Evolutionary conservation across 1,139 yeast species (phyloP).

Genomic region (Pichia norvegensis): DNA sequence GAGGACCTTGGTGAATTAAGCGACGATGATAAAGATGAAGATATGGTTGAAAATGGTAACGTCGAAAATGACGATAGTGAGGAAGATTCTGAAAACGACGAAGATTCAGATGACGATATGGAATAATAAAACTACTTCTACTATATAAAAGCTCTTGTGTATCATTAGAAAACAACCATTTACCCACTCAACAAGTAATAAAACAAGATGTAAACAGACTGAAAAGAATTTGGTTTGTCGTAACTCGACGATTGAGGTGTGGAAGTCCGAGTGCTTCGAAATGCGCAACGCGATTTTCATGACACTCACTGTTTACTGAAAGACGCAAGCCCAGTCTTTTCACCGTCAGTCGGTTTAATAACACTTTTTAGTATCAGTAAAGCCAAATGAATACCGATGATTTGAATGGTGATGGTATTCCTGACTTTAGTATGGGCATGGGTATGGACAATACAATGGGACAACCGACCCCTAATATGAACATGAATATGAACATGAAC

Average conservation of each 20-base stretch:
- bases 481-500: neutral
- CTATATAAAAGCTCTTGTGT: neutral
- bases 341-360: too few relatives aligned
- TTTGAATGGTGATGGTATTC: slow-evolving; percentile 19
- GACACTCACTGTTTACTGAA: too few relatives aligned
- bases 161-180: too few relatives aligned
- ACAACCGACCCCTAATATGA: neutral
- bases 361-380: slow-evolving; percentile 20
- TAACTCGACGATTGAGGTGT: too few relatives aligned
- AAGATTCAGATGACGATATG: slow-evolving; percentile 31
- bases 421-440: neutral
- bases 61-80: neutral
- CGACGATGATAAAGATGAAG: slow-evolving; percentile 24
- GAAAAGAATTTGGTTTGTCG: too few relatives aligned
- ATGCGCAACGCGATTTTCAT: neutral
- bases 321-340: too few relatives aligned
- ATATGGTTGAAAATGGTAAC: neutral
- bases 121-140: neutral
- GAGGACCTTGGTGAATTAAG: slow-evolving; percentile 29
- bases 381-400: slow-evolving; percentile 34
- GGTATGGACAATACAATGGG: neutral
- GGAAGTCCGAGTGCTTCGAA: too few relatives aligned
- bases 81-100: slow-evolving; percentile 26
- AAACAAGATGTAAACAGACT: too few relatives aligned
- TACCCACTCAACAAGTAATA: too few relatives aligned